phyloP scores from a whole-genome alignment of 805 yeast species.

The Yamadazyma endophytica region DNA sequence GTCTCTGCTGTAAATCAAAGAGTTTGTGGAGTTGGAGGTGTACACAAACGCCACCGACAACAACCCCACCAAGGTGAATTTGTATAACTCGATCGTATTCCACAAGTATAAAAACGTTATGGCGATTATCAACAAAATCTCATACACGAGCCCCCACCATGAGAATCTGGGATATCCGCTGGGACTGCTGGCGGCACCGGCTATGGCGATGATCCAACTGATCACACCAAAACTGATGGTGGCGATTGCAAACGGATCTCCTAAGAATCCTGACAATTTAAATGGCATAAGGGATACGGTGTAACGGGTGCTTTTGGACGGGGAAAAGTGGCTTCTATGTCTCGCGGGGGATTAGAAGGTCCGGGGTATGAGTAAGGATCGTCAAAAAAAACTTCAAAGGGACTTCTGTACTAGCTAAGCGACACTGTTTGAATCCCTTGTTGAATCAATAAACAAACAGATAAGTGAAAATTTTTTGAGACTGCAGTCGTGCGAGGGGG shows the following conservation, averaged over 20 bases:
- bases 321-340: no score
- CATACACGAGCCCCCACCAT: conserved; percentile 95
- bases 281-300: no score
- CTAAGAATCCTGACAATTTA: conserved; percentile 48
- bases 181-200: conserved; percentile 55
- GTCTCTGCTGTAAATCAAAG: conserved; percentile 61
- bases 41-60: conserved; percentile 75
- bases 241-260: conserved; percentile 86
- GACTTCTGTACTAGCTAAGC: no score
- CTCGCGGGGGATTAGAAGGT: no score
- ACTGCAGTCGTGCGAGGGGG: no score
- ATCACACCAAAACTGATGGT: conserved; percentile 69
- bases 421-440: no score
- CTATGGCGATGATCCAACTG: conserved; percentile 86
- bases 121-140: conserved; percentile 55
- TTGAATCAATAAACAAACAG: no score
- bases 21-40: conserved; percentile 78
- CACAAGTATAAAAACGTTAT: conserved; percentile 51
- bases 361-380: no score
- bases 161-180: conserved; percentile 69
- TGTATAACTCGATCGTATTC: conserved; percentile 67
- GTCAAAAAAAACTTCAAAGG: no score
- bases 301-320: no score
- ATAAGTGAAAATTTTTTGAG: no score
- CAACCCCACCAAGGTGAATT: conserved; percentile 51